Evolutionary conservation across 495 filamentous ascomycete species (phyloP), one percentile per base, ranked within the genome.

Genomic region (Jackrogersella multiformis): DNA sequence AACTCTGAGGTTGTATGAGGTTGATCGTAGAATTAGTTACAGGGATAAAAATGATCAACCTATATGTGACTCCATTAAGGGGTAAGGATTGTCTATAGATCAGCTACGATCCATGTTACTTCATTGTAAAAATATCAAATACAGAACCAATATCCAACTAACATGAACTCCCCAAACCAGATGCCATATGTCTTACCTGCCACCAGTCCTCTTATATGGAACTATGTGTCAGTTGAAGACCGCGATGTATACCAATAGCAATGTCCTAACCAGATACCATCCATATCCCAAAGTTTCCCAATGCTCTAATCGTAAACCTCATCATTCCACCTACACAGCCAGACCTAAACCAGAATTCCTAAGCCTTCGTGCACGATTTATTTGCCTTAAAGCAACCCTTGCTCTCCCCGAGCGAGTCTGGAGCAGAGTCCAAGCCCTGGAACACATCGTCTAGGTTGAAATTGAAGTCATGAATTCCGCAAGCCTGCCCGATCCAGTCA

Each of bases 381-480:
- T 6, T 20, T 23, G 28, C 1, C 38, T 57, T 70, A 9, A 70
- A 57, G 57, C 67, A 70, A 1, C 67, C 67, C 45, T 21, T 51
- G 39, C 67, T 62, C 52, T n/a, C 15, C 1, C 56, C 67, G 4
- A 66, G 24, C 6, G 51, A 44, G 30, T 66, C 67, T 1, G 67
- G 42, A 2, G 38, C 52, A 10, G 26, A 30, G 4, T 1, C 18
- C 18, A 70, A 42, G 26, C 57, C 52, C 12, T 55, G 2, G 23
- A 70, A 70, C 0, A 58, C 23, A 9, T 62, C 56, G 12, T 70
- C 67, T n/a, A 70, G 6, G 38, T 49, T 46, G 45, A 70, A 70
- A 36, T 23, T 54, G 24, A 70, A 70, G 34, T 62, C 46, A 0
- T 24, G 30, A 23, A 70, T 15, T 6, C 23, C 32, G 46, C 67